Conservation (phyloP, 2,329 filamentous ascomycete genomes). For the Sarocladium oryzae region DNA sequence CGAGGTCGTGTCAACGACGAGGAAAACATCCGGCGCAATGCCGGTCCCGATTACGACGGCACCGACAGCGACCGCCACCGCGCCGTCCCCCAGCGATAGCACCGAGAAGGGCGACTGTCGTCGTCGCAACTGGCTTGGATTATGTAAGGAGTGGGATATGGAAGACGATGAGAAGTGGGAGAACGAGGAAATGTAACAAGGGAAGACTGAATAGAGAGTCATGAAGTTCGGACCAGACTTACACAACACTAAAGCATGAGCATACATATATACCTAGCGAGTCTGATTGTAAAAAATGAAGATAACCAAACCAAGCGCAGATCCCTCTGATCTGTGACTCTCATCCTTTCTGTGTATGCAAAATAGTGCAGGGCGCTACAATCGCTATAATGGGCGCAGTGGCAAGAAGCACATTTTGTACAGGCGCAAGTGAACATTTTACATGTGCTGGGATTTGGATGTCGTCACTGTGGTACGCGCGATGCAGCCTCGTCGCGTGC, state of each 20-base stretch:
- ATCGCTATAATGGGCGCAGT: no score
- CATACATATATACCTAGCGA: neutral
- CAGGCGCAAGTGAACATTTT: neutral
- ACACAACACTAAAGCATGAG: neutral
- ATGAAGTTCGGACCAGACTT: neutral
- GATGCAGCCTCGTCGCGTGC: conserved; percentile 4
- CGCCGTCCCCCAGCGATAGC: conserved; percentile 10
- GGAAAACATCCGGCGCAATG: neutral
- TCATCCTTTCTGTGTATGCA: no score
- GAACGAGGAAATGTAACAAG: conserved; percentile 10
- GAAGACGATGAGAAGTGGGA: conserved; percentile 34
- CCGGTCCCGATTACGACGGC: conserved; percentile 10
- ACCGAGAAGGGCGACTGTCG: neutral
- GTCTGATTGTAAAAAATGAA: neutral
- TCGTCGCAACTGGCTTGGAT: conserved; percentile 11
- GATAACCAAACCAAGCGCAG: neutral
- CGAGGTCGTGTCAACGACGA: conserved; percentile 36
- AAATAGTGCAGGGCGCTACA: no score
- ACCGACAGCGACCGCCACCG: conserved; percentile 25
- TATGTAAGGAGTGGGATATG: conserved; percentile 11
- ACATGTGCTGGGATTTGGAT: neutral
- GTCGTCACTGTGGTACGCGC: conserved; percentile 3
- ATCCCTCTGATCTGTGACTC: no score
- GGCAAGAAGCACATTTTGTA: no score
- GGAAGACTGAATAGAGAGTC: neutral